These are phyloP conservation scores for Clonostachys sp. DNA, from an alignment of 2,329 filamentous ascomycete genomes.

Conservation along the genomic window DNA sequence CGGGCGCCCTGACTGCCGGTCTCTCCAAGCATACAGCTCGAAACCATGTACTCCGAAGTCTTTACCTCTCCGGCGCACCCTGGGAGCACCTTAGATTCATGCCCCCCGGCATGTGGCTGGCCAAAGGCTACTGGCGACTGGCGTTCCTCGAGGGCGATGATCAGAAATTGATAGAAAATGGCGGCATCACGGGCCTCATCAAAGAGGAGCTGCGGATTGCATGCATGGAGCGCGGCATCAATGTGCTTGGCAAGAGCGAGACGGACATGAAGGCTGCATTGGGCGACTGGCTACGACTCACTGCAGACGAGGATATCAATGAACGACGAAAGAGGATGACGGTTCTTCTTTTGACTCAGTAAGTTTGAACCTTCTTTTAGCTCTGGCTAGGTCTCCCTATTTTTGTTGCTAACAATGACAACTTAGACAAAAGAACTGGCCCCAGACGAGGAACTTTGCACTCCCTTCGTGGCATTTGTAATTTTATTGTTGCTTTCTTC, in stretches of 20 bases:
- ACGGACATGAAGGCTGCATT: slow-evolving; percentile 43
- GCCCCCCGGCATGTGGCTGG: slow-evolving; percentile 46
- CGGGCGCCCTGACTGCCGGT: slow-evolving; percentile 25
- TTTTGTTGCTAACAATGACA: slow-evolving; percentile 5
- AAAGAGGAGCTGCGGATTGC: slow-evolving; percentile 64
- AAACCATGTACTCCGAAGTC: slow-evolving; percentile 32
- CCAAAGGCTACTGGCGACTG: slow-evolving; percentile 48
- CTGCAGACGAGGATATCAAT: slow-evolving; percentile 25
- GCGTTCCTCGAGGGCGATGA: slow-evolving; percentile 69
- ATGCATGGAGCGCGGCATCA: slow-evolving; percentile 64
- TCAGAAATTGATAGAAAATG: slow-evolving; percentile 56
- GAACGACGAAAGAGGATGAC: slow-evolving; percentile 32
- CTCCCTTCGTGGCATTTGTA: slow-evolving; percentile 35
- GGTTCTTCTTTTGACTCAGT: slow-evolving; percentile 35
- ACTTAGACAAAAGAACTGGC: slow-evolving; percentile 31
- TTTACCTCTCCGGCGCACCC: slow-evolving; percentile 37
- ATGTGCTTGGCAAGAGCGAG: slow-evolving; percentile 53
- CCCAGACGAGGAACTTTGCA: slow-evolving; percentile 30
- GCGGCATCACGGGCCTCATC: slow-evolving; percentile 52
- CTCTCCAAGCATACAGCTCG: slow-evolving; percentile 20
- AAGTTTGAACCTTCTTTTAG: slow-evolving; percentile 8
- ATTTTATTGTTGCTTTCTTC: background rate
- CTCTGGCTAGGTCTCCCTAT: background rate
- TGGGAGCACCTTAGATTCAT: slow-evolving; percentile 38
- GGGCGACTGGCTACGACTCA: slow-evolving; percentile 41